A percentile compares a stretch with the other conserved stretches of the same genome.
Evolutionary conservation across 805 yeast species (phyloP).

Genomic region (Yarrowia yakushimensis): DNA sequence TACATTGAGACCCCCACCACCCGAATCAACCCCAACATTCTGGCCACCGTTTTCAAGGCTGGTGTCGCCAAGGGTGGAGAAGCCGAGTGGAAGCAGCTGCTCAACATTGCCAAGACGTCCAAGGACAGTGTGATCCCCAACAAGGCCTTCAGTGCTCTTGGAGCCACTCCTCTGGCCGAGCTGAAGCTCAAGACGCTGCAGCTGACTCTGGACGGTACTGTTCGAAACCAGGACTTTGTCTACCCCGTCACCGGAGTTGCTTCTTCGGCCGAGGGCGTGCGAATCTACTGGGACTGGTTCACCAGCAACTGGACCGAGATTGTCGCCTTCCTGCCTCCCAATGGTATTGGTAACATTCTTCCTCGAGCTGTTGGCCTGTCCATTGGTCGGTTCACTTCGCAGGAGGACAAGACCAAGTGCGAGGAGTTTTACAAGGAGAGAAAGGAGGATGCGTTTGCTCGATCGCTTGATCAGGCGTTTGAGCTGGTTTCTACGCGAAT

Average conservation of each 20-base stretch:
- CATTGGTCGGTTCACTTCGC: conserved; percentile 57
- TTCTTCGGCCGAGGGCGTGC: conserved; percentile 61
- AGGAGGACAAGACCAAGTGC: conserved; percentile 53
- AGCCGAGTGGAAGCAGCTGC: conserved; percentile 59
- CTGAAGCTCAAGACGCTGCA: conserved; percentile 55
- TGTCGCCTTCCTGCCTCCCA: conserved; percentile 68
- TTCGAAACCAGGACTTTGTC: conserved; percentile 67
- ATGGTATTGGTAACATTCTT: conserved; percentile 59
- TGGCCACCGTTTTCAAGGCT: conserved; percentile 60
- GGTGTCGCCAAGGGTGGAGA: conserved; percentile 64
- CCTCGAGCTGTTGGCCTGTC: conserved; percentile 65
- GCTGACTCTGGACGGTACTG: conserved; percentile 54
- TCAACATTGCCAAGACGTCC: conserved; percentile 58
- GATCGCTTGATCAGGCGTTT: conserved; percentile 53
- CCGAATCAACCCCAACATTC: conserved; percentile 66
- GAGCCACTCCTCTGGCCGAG: conserved; percentile 53
- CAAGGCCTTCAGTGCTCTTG: conserved; percentile 65
- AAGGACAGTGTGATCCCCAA: conserved; percentile 60
- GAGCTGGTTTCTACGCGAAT: conserved; percentile 52
- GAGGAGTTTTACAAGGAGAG: conserved; percentile 45
- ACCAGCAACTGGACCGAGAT: conserved; percentile 68
- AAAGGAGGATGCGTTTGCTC: conserved; percentile 54
- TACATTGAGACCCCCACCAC: conserved; percentile 57
- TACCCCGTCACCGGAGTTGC: conserved; percentile 74
- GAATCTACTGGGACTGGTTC: conserved; percentile 69